phyloP scores from a whole-genome alignment of 345 rosid species.

The Euphorbia tirucalli region DNA sequence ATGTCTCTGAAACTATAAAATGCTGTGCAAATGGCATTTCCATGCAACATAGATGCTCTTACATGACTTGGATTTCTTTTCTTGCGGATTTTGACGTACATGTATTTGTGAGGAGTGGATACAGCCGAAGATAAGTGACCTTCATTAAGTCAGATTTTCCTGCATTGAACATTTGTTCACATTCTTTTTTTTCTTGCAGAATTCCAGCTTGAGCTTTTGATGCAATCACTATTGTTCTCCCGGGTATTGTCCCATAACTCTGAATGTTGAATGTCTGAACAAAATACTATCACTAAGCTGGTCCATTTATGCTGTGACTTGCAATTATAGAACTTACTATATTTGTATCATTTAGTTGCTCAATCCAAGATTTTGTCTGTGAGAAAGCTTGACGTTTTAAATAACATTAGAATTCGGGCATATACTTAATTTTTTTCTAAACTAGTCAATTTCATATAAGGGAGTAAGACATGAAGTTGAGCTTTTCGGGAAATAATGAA shows the following conservation, averaged over 20 bases:
- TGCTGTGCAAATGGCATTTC: too few species aligned
- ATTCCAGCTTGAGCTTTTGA: conserved; percentile 87
- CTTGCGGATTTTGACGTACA: not conserved
- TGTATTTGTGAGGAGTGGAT: not conserved
- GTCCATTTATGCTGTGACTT: conserved; percentile 3
- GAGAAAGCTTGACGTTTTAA: too few species aligned
- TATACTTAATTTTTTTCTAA: not conserved
- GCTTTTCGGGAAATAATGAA: not conserved
- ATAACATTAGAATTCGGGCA: not conserved
- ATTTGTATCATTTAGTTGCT: not conserved
- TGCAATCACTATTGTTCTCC: conserved; percentile 93
- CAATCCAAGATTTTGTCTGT: not conserved
- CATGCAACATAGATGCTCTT: too few species aligned
- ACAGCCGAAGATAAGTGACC: not conserved
- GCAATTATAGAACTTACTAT: not conserved
- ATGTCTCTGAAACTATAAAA: too few species aligned
- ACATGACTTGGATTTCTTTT: not conserved
- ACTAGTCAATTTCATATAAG: not conserved
- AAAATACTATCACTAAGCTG: conserved; percentile 19
- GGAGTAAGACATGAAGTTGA: not conserved
- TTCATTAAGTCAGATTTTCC: not conserved
- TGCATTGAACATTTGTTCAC: conserved; percentile 6
- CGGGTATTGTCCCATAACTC: conserved; percentile 55
- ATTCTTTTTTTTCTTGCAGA: conserved; percentile 52
- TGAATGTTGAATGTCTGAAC: conserved; percentile 17